A percentile compares a stretch with the other conserved stretches of the same genome.
phyloP scores from a whole-genome alignment of 805 yeast genomes.

The Candida railenensis region DNA sequence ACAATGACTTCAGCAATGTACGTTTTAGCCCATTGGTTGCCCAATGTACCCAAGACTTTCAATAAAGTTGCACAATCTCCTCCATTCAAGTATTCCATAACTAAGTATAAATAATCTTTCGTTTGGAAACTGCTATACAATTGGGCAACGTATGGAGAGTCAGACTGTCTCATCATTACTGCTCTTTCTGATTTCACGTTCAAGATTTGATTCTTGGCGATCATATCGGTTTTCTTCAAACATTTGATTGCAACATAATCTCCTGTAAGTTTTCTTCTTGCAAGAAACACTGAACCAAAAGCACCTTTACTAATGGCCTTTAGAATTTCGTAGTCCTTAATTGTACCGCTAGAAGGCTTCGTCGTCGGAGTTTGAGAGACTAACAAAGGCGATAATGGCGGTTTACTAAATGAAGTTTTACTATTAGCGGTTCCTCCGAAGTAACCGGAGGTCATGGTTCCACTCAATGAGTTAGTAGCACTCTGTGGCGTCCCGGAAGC shows the following conservation, averaged over 20 bases:
- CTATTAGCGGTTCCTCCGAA: background rate
- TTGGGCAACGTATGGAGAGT: slow-evolving; percentile 90
- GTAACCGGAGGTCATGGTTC: background rate
- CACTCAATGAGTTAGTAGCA: background rate
- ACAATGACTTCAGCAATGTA: slow-evolving; percentile 88
- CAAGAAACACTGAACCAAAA: slow-evolving; percentile 90
- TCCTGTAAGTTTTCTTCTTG: slow-evolving; percentile 80
- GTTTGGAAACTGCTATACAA: slow-evolving; percentile 87
- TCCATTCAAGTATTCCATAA: slow-evolving; percentile 95
- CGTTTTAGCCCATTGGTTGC: slow-evolving; percentile 81
- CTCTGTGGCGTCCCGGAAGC: background rate
- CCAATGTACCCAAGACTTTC: slow-evolving; percentile 76
- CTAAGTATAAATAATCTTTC: slow-evolving; percentile 80
- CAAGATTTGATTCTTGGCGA: slow-evolving; percentile 92
- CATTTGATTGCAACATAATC: slow-evolving; percentile 96
- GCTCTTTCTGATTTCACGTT: slow-evolving; percentile 95
- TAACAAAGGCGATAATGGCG: slow-evolving; percentile 79
- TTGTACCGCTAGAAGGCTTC: slow-evolving; percentile 57
- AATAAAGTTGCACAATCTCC: slow-evolving; percentile 92
- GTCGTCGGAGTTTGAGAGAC: slow-evolving; percentile 59
- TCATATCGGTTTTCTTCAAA: slow-evolving; percentile 89
- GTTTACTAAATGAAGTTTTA: slow-evolving; percentile 30
- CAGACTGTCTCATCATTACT: slow-evolving; percentile 96
- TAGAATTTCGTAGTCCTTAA: slow-evolving; percentile 83
- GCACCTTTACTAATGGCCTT: slow-evolving; percentile 97